Percentiles rank a stretch among this genome's conserved stretches.
These are phyloP conservation scores for Canavalia ensiformis DNA, from an alignment of 306 rosid genomes.

Conservation along the genomic window DNA sequence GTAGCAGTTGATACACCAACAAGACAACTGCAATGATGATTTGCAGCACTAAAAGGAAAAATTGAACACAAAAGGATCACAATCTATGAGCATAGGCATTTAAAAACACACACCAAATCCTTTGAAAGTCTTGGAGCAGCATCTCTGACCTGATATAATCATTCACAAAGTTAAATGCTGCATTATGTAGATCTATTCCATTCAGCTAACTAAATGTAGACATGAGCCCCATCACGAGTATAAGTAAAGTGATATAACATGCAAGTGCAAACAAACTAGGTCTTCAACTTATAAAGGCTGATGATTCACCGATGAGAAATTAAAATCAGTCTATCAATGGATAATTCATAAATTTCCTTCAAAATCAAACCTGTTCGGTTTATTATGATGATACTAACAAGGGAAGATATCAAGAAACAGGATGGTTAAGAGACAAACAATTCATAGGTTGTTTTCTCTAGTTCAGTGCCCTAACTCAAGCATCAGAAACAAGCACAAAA, in stretches of 20 bases:
- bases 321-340: constrained; percentile 30
- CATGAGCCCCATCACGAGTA: background rate
- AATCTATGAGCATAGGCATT: constrained; percentile 35
- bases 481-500: constrained; percentile 34
- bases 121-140: constrained; percentile 38
- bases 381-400: constrained; percentile 24
- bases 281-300: constrained; percentile 11
- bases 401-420: constrained; percentile 10
- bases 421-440: constrained; percentile 25
- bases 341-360: constrained; percentile 37
- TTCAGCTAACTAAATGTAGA: constrained; percentile 30
- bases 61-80: constrained; percentile 39
- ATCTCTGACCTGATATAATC: constrained; percentile 44
- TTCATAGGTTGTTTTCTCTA: background rate
- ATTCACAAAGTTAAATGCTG: constrained; percentile 47
- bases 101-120: constrained; percentile 31
- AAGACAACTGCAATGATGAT: constrained; percentile 33
- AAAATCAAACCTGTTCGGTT: constrained; percentile 7
- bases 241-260: background rate
- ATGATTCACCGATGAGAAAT: constrained; percentile 18
- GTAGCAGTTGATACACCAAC: constrained; percentile 27
- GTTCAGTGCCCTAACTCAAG: constrained; percentile 21
- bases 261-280: background rate
- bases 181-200: constrained; percentile 38
- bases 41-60: constrained; percentile 43